Percentiles rank a stretch among this genome's conserved stretches.
These are phyloP conservation scores for Lactifluus subvellereus DNA, from an alignment of 768 basidiomycete genomes.

Conservation along the genomic window DNA sequence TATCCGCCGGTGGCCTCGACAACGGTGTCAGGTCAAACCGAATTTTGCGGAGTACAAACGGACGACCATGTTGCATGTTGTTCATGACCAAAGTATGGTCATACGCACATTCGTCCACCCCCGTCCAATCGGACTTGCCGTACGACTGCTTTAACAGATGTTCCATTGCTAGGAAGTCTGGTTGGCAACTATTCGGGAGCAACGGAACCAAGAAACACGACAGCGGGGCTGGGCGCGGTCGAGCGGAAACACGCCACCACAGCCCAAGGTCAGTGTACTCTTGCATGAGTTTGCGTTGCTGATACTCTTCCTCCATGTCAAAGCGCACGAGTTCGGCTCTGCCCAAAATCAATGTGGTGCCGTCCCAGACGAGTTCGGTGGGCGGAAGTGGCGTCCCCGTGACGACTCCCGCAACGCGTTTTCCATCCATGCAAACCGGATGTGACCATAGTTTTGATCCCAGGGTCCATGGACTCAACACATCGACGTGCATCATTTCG, in stretches of 20 bases:
- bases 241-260: conserved; percentile 56
- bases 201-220: conserved; percentile 67
- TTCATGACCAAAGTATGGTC: conserved; percentile 51
- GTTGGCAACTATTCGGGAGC: conserved; percentile 35
- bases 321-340: conserved; percentile 37
- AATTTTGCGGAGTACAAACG: conserved; percentile 50
- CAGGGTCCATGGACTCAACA: conserved; percentile 63
- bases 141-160: conserved; percentile 42
- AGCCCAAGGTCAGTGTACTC: conserved; percentile 58
- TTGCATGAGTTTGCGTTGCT: conserved; percentile 49
- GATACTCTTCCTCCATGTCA: conserved; percentile 40
- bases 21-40: conserved; percentile 62
- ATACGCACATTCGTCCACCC: conserved; percentile 44
- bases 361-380: conserved; percentile 39
- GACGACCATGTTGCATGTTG: conserved; percentile 48
- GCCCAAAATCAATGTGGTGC: conserved; percentile 33
- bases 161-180: conserved; percentile 56
- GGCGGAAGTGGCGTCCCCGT: conserved; percentile 54
- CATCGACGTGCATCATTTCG: conserved; percentile 50
- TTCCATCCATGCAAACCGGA: conserved; percentile 46
- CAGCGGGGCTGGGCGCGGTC: conserved; percentile 45
- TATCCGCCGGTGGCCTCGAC: conserved; percentile 48
- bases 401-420: conserved; percentile 53
- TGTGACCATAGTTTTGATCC: conserved; percentile 59
- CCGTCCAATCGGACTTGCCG: conserved; percentile 52